Base-by-base conservation (phyloP, 495 filamentous ascomycete species). In the Neurospora intermedia region DNA sequence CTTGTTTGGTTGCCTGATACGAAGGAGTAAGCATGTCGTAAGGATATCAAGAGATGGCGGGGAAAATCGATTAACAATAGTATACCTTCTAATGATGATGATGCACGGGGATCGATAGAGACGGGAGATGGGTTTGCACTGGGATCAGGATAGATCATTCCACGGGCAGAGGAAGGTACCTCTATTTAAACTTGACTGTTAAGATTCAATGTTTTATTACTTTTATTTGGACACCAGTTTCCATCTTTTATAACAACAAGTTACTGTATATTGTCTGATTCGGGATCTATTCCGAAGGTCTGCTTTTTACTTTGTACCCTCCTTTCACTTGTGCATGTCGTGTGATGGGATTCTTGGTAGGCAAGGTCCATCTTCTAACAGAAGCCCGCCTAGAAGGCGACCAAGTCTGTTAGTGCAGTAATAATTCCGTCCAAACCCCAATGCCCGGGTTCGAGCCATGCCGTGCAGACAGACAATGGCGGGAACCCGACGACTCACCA, bases 1-100 rank as follows among this genome's bases (percentile, higher is more conserved):
- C 76, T 87, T 73, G 82, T 87, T 43, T 87, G 85, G 85, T 72
- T 86, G 59, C 81, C 83, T 3, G 75, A 76, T 20, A 42, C 9
- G 39, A 69, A 4, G 15, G 23, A 71, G 20, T 54, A 54, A 54
- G 46, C 20, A 2, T 54, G 46, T 27, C 46, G 20, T 15, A 11
- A 54, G 46, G 6, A 8, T 15, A 3, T 15, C 6, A 11, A 54
- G 46, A 27, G 5, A 20, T 23, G 20, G 6, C 15, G 20, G 46
- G 46, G 6, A 48, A 48, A 23, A n/a, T 23, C 1, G n/a, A 48
- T 48, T 48, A 48, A 27, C 5, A 15, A 54, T 23, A 54, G 20
- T 27, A 54, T 27, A 54, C 46, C 46, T 54, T 23, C 20, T 54
- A 54, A 54, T 54, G 46, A 54, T 27, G 46, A 54, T 54, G 46